These are phyloP conservation scores for Penicillium atrosanguineum DNA, from an alignment of 495 filamentous ascomycete genomes.

Conservation along the genomic window DNA sequence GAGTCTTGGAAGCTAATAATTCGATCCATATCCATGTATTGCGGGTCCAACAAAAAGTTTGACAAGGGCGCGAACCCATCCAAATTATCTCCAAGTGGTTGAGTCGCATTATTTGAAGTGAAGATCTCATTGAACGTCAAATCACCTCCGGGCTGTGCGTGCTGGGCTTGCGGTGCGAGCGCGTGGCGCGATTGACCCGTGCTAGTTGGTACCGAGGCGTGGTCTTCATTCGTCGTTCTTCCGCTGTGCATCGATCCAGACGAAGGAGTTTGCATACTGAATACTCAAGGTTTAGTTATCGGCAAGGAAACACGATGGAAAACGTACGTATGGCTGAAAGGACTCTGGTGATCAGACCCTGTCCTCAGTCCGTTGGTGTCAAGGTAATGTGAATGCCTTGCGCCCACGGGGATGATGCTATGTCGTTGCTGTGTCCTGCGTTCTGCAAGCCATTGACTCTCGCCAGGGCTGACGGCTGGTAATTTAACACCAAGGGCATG, in stretches of 20 bases:
- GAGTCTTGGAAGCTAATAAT: slow-evolving; percentile 6
- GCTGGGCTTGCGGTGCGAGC: too few species aligned
- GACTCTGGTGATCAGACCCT: not conserved
- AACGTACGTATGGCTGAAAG: not conserved
- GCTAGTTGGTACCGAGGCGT: not conserved
- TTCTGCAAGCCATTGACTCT: slow-evolving; percentile 3
- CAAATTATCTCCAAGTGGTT: not conserved
- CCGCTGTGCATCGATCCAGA: not conserved
- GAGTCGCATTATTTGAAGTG: not conserved
- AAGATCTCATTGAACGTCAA: not conserved
- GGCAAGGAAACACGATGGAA: not conserved
- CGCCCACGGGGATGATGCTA: not conserved
- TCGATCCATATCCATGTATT: slow-evolving; percentile 2
- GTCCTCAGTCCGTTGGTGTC: not conserved
- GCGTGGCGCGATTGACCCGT: not conserved
- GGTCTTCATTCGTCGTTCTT: not conserved
- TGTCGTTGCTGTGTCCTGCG: slow-evolving; percentile 2
- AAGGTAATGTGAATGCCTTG: not conserved
- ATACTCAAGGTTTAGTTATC: too few species aligned
- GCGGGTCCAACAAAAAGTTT: not conserved
- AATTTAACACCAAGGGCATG: not conserved
- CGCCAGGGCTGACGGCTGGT: not conserved
- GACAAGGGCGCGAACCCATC: not conserved
- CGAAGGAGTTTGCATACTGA: not conserved
- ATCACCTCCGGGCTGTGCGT: not conserved